Base-by-base conservation (phyloP, 805 yeast species). In the Hanseniaspora meyeri region DNA sequence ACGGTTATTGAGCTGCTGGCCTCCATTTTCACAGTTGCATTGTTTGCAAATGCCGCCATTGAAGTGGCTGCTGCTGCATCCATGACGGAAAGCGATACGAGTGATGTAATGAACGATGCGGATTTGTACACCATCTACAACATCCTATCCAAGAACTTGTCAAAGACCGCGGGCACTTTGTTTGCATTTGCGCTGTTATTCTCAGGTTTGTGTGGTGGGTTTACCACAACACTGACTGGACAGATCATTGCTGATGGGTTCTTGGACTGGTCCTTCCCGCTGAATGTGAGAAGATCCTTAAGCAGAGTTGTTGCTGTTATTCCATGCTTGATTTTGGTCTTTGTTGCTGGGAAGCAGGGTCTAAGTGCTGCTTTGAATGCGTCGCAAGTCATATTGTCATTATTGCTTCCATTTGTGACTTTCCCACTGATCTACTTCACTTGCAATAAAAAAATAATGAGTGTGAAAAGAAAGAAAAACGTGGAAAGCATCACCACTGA, bases 211-310 rank as follows among this genome's bases (percentile, higher is more conserved):
- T 82, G 90, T 67, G 96, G 96, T 1, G 97, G 96, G 39, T 86
- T 91, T 36, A 95, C 89, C n/a, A 88, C 95, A 66, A 89, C 97
- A 0, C 74, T 89, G 60, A 89, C 96, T 9, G 95, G 96, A 17
- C 97, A 89, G 68, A 87, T 88, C 87, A 93, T 89, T 11, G 82
- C 87, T 66, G 97, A 89, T 68, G 97, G 97, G 1, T 90, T 88
- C 64, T 74, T 87, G 45, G 77, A 78, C 61, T 86, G 95, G 87
- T 73, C 84, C 9, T 74, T 89, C 52, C 80, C 88, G 16, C 96
- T 96, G 5, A 87, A 87, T 53, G 69, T 85, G 11, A 77, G 95
- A 63, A 76, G 97, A 59, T 76, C 89, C 27, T 75, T 87, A 29
- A 89, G 96, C 0, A 75, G 97, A 65, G 81, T 82, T 2, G 77